These are phyloP conservation scores for Fusarium irregulare DNA, from an alignment of 2,329 filamentous ascomycete species.

Conservation along the genomic window DNA sequence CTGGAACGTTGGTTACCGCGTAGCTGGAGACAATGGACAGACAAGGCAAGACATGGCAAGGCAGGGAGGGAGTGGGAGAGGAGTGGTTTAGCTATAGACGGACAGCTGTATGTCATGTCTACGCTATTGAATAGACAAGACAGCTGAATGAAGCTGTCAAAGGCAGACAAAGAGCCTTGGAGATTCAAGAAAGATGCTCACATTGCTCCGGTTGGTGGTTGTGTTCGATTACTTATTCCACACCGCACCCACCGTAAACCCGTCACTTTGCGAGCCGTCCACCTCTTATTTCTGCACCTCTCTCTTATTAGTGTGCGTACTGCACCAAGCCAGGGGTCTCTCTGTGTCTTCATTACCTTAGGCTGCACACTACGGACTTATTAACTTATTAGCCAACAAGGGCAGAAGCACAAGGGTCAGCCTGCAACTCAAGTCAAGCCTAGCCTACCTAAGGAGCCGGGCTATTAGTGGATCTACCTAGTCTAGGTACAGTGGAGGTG, in stretches of 20 bases:
- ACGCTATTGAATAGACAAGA: constrained; percentile 5
- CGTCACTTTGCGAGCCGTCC: constrained; percentile 33
- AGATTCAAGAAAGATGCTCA: neutral
- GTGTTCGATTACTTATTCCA: constrained; percentile 28
- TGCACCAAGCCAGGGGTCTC: constrained; percentile 20
- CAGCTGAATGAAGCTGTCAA: constrained; percentile 14
- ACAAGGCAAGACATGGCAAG: constrained; percentile 14
- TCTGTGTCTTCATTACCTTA: neutral
- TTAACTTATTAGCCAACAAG: constrained; percentile 30
- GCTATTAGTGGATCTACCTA: neutral
- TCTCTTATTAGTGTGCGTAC: neutral
- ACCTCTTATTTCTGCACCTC: constrained; percentile 5
- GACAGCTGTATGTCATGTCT: neutral
- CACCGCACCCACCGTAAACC: constrained; percentile 47
- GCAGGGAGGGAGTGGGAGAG: neutral
- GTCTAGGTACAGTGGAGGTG: neutral
- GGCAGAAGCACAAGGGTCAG: constrained; percentile 34
- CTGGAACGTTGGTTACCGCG: constrained; percentile 33
- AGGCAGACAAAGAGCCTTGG: neutral
- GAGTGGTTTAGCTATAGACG: neutral
- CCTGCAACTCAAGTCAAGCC: constrained; percentile 25
- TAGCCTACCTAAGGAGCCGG: constrained; percentile 22
- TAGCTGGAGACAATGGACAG: constrained; percentile 13
- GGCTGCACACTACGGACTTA: neutral
- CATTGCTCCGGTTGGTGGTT: constrained; percentile 2